Evolutionary conservation across 2,329 filamentous ascomycete genomes (phyloP).

Genomic region (Chaetomium strumarium): DNA sequence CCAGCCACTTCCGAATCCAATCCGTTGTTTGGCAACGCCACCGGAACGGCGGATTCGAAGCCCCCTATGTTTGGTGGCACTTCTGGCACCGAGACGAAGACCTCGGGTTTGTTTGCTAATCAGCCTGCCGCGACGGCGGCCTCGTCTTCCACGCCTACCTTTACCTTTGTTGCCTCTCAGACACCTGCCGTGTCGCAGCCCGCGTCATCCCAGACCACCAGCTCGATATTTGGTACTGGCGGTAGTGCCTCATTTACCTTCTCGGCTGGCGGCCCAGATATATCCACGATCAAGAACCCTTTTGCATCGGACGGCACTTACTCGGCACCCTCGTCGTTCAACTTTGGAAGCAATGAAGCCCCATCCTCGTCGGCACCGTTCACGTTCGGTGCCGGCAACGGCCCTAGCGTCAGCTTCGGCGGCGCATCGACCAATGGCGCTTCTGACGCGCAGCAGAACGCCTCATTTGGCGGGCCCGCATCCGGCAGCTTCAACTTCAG

Average conservation of each 20-base stretch:
- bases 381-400: conserved; percentile 20
- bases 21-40: conserved; percentile 28
- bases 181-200: conserved; percentile 16
- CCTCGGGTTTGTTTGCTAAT: conserved; percentile 18
- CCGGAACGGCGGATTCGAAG: conserved; percentile 22
- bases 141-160: conserved; percentile 12
- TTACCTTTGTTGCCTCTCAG: conserved; percentile 19
- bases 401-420: conserved; percentile 37
- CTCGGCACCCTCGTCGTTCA: conserved; percentile 30
- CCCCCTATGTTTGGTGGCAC: conserved; percentile 24
- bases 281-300: conserved; percentile 34
- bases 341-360: conserved; percentile 35
- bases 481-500: conserved; percentile 26
- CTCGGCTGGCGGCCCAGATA: conserved; percentile 26
- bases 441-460: conserved; percentile 13
- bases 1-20: conserved; percentile 20
- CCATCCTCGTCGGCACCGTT: conserved; percentile 24
- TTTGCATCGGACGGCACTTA: conserved; percentile 31
- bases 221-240: conserved; percentile 27
- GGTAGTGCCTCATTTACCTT: conserved; percentile 36
- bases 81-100: conserved; percentile 15
- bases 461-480: conserved; percentile 14
- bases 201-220: conserved; percentile 11
- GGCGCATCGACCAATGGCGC: conserved; percentile 24
- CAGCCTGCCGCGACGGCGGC: conserved; percentile 8